Evolutionary conservation across 2,329 filamentous ascomycete species (phyloP), one percentile per base, ranked within the genome.

Genomic region (Thelonectria olida): DNA sequence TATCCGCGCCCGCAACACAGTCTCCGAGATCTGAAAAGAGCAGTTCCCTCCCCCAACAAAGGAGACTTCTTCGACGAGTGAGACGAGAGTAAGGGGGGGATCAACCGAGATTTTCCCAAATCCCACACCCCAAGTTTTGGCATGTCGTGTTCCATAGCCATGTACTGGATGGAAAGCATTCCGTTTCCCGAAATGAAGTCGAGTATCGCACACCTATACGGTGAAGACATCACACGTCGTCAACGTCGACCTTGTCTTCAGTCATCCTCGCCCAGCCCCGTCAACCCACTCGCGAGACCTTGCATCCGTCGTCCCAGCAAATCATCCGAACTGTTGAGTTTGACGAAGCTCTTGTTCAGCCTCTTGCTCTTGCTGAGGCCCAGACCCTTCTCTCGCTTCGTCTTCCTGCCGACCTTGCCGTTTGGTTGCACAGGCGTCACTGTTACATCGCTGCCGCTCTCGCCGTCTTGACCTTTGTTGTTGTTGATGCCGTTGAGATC

Each of bases 301-400:
- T 87, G 81, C 85, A 88, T 88, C 48, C 85, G 79, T 64, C 85
- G 76, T 0, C 83, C 80, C 10, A 88, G 77, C 66, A 88, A 67
- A 67, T 88, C 85, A 59, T 88, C 85, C 38, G 84, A 82, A 73
- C 85, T 88, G 61, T 82, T 81, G 49, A 88, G 78, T 75, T 83
- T 85, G 13, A 85, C 76, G 27, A 87, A 68, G 47, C 80, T 83
- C 72, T 80, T 81, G 48, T 81, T 78, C 67, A 79, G 80, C 42
- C 80, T 77, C 67, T 79, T 85, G 65, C 70, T 72, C 53, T 65
- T 71, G 52, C 60, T 65, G 19, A 75, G 63, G 28, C 57, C 69
- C 50, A 68, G 70, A 58, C 69, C 73, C 66, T 68, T 74, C 59
- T 59, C 69, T 47, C 60, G 71, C 68, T 68, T 65, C 44, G 54